Evolutionary conservation across 331 rosid genomes (phyloP).

Genomic region (Telfairia occidentalis): DNA sequence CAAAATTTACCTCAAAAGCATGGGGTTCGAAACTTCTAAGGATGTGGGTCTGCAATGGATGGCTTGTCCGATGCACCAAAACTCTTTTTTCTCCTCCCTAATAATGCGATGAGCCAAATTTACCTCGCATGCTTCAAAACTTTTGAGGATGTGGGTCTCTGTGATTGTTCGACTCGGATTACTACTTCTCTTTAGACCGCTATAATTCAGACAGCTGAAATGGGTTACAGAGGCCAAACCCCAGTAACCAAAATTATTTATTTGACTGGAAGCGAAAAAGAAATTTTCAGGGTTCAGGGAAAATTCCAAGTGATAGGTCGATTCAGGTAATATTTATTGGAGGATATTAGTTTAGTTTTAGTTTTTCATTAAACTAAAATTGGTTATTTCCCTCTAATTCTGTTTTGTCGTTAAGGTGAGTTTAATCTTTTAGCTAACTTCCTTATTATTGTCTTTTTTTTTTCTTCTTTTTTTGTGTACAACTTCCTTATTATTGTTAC

Average conservation of each 20-base stretch:
- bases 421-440: too few species aligned
- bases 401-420: too few species aligned
- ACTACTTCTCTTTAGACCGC: too few species aligned
- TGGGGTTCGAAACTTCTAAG: neutral
- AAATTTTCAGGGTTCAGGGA: neutral
- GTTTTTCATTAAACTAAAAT: too few species aligned
- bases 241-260: neutral
- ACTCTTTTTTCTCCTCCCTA: neutral
- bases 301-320: neutral
- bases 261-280: neutral
- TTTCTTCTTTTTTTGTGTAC: too few species aligned
- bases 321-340: neutral
- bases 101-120: neutral
- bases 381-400: too few species aligned
- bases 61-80: neutral
- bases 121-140: neutral
- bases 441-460: too few species aligned
- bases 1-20: neutral
- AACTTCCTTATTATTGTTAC: too few species aligned
- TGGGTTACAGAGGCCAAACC: neutral
- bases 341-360: too few species aligned
- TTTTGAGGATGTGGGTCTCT: neutral
- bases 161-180: neutral
- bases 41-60: conserved; percentile 4
- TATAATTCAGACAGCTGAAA: neutral